phyloP scores from a whole-genome alignment of 345 rosid species.

The Salix dunnii region DNA sequence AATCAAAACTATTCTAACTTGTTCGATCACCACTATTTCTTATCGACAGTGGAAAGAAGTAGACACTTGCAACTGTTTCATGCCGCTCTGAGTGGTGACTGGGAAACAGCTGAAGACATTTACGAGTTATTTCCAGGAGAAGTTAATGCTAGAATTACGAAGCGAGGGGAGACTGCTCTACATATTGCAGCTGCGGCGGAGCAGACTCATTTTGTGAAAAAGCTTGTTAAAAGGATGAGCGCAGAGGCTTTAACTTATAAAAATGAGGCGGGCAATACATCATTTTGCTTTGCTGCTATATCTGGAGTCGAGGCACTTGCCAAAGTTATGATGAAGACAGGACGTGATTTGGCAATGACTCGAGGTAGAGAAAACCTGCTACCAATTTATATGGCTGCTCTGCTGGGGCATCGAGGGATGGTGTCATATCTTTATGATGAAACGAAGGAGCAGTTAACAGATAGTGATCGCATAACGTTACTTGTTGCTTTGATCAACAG shows the following conservation, averaged over 20 bases:
- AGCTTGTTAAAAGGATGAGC: neutral
- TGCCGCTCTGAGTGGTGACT: constrained; percentile 12
- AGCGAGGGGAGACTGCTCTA: constrained; percentile 13
- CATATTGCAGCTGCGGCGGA: constrained; percentile 14
- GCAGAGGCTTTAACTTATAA: neutral
- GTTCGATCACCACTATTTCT: neutral
- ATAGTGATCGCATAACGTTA: neutral
- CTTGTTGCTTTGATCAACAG: neutral
- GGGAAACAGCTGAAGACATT: neutral
- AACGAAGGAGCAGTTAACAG: neutral
- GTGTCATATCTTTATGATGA: constrained; percentile 12
- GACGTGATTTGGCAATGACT: neutral
- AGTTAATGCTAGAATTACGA: neutral
- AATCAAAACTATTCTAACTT: neutral
- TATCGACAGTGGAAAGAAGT: constrained; percentile 7
- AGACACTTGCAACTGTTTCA: neutral
- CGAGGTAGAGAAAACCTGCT: neutral
- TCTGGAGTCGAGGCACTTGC: constrained; percentile 15
- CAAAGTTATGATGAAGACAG: neutral
- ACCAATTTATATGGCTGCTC: constrained; percentile 16
- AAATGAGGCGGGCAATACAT: neutral
- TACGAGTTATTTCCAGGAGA: neutral
- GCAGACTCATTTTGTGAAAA: neutral
- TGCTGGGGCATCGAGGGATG: constrained; percentile 14
- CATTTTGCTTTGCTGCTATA: constrained; percentile 9